Percentiles rank a stretch among this genome's conserved stretches.
phyloP scores from a whole-genome alignment of 305 asterid species.

The Fraxinus floribunda region DNA sequence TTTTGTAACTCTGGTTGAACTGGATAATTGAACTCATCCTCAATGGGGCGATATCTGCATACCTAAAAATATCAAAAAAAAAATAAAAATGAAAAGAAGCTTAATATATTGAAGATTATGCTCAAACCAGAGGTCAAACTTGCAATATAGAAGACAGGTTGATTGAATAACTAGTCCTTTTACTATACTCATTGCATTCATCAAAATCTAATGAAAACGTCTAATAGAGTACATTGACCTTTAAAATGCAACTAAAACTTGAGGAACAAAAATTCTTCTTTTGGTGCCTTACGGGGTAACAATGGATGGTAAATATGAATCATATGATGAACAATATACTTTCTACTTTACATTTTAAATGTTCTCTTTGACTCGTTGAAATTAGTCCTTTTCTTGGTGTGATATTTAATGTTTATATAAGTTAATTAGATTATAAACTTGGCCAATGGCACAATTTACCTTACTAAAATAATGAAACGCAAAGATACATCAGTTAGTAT shows the following conservation, averaged over 20 bases:
- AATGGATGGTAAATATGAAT: not conserved
- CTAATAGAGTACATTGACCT: not conserved
- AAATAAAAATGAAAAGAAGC: not conserved
- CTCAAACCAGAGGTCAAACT: not conserved
- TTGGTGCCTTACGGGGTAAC: not conserved
- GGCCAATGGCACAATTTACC: not conserved
- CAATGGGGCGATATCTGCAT: conserved; percentile 80
- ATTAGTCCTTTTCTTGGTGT: not conserved
- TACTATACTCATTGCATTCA: not conserved
- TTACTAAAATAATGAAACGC: not conserved
- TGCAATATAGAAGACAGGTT: not conserved
- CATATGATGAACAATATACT: not conserved
- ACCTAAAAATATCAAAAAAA: conserved; percentile 40
- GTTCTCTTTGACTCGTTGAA: not conserved
- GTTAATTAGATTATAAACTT: not conserved
- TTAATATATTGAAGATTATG: conserved; percentile 19
- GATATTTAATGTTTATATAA: not conserved
- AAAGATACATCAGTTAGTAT: not conserved
- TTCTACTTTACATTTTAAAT: not conserved
- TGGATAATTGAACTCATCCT: conserved; percentile 82
- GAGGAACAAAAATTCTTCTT: not conserved
- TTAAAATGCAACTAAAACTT: not conserved
- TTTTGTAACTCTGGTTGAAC: conserved; percentile 75
- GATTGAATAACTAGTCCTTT: not conserved
- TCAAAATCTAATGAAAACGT: not conserved